These are phyloP conservation scores for Dendrobium catenatum DNA, from an alignment of 106 monocot species.

Conservation along the genomic window DNA sequence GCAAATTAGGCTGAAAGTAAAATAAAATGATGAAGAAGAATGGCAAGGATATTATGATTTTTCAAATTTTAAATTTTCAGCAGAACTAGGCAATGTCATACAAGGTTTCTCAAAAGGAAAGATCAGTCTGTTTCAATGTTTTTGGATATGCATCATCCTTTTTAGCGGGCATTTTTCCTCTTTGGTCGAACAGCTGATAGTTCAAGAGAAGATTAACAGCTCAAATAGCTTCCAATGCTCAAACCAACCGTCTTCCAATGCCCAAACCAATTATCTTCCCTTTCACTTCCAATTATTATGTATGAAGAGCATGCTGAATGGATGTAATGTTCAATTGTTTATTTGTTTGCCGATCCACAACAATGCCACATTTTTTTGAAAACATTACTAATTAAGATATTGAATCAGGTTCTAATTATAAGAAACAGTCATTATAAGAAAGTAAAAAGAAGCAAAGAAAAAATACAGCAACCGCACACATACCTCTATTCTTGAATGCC, in stretches of 20 bases:
- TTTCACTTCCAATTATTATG: not conserved
- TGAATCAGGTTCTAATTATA: not conserved
- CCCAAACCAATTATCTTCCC: not conserved
- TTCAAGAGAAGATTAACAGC: not conserved
- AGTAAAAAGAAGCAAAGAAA: not conserved
- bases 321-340: not conserved
- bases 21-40: not conserved
- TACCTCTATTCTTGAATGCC: conserved; percentile 50
- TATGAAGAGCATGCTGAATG: not conserved
- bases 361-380: not conserved
- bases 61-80: not conserved
- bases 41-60: not conserved
- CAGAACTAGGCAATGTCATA: not conserved
- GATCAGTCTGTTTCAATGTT: not conserved
- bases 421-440: not conserved
- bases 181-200: not conserved
- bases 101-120: not conserved
- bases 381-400: not conserved
- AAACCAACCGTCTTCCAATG: not conserved
- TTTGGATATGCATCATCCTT: not conserved
- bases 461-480: not conserved
- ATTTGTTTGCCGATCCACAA: not conserved
- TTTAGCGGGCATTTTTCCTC: not conserved
- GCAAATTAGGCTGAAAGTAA: not conserved
- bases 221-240: not conserved